Percentiles rank a stretch among this genome's conserved stretches.
phyloP scores from a whole-genome alignment of 1,284 basidiomycete species.

The Malassezia obtusa region DNA sequence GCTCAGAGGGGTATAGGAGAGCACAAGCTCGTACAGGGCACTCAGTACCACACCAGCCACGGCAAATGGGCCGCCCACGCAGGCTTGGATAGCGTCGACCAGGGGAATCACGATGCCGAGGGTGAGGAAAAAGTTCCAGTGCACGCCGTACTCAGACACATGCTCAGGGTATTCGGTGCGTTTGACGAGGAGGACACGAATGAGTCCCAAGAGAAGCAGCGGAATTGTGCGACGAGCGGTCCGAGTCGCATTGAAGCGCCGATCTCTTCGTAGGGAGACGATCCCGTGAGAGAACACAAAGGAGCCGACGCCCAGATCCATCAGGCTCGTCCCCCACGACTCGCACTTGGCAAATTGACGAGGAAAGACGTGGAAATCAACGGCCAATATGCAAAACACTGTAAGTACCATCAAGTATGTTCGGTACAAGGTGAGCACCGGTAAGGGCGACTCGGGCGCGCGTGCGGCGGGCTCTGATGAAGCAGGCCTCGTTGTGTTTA shows the following conservation, averaged over 20 bases:
- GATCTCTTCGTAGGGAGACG: constrained; percentile 59
- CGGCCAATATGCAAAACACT: constrained; percentile 78
- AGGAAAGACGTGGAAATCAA: constrained; percentile 85
- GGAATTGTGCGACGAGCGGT: constrained; percentile 59
- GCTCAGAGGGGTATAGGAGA: constrained; percentile 20
- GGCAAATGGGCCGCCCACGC: constrained; percentile 54
- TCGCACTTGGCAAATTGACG: constrained; percentile 83
- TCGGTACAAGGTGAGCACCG: constrained; percentile 74
- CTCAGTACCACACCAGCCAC: constrained; percentile 58
- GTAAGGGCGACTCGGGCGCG: too few species aligned
- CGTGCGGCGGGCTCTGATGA: too few species aligned
- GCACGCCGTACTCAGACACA: constrained; percentile 84
- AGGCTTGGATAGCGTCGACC: constrained; percentile 56
- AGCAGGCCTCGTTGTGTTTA: neutral
- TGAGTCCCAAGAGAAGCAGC: constrained; percentile 63
- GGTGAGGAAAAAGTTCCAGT: constrained; percentile 99
- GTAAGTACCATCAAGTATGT: constrained; percentile 95
- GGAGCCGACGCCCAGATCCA: constrained; percentile 94
- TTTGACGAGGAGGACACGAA: constrained; percentile 78
- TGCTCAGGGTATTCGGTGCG: constrained; percentile 89
- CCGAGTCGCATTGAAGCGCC: constrained; percentile 23
- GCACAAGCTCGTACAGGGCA: constrained; percentile 15
- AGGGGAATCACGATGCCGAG: constrained; percentile 65
- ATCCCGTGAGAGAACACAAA: constrained; percentile 91
- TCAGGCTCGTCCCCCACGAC: constrained; percentile 77